A percentile compares a stretch with the other conserved stretches of the same genome.
phyloP scores from a whole-genome alignment of 306 rosid genomes.

The Cicer pinnatifidum region DNA sequence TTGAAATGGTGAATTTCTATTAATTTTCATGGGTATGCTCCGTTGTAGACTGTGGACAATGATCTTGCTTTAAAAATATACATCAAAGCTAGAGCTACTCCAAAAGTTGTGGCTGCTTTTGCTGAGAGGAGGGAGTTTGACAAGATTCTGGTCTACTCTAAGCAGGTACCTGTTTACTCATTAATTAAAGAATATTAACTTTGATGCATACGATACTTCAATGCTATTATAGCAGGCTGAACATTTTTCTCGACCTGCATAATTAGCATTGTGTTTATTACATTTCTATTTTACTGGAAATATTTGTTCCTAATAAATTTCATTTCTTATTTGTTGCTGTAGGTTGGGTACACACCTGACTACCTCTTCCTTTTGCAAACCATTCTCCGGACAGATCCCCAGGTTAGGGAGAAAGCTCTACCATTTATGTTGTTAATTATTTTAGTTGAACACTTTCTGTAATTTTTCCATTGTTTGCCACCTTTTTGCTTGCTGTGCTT shows the following conservation, averaged over 20 bases:
- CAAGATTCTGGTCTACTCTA: conserved; percentile 90
- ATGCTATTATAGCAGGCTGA: conserved; percentile 5
- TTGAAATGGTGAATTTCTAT: conserved; percentile 35
- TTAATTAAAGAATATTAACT: conserved; percentile 17
- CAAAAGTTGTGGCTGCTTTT: conserved; percentile 98
- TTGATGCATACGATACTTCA: conserved; percentile 36
- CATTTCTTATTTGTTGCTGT: conserved; percentile 48
- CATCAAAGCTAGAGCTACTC: conserved; percentile 98
- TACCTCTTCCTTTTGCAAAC: conserved; percentile 97
- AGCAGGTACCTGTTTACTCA: conserved; percentile 69
- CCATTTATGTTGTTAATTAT: conserved; percentile 29
- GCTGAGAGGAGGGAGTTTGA: conserved; percentile 99
- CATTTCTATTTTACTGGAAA: conserved; percentile 31
- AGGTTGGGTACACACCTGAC: conserved; percentile 99
- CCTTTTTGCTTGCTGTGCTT: conserved; percentile 9
- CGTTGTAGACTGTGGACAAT: conserved; percentile 85
- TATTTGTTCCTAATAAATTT: conserved; percentile 43
- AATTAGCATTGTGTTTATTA: conserved; percentile 5
- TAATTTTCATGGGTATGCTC: conserved; percentile 41
- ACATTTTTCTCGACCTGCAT: conserved; percentile 16
- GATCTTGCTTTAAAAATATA: conserved; percentile 94
- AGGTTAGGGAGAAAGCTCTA: conserved; percentile 59
- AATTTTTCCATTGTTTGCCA: conserved; percentile 14
- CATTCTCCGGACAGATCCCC: conserved; percentile 96
- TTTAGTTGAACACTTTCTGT: conserved; percentile 30